phyloP scores from a whole-genome alignment of 257 asterid genomes.

The Hygrophila difformis region DNA sequence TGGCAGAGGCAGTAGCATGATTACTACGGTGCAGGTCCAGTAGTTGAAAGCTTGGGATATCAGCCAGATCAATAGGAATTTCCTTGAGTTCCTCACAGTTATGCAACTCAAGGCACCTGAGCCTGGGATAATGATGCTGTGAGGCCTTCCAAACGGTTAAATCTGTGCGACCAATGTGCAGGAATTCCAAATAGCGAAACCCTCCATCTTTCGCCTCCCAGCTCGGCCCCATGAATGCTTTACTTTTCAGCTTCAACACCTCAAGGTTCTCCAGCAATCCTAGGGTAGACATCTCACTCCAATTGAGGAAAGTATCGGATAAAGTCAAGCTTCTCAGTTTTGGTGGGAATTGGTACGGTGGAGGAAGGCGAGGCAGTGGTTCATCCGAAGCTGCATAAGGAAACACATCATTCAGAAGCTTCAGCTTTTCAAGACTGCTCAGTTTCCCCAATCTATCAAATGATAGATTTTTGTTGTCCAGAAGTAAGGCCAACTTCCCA shows the following conservation, averaged over 20 bases:
- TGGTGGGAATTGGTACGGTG: constrained; percentile 15
- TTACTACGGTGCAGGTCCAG: too few species aligned
- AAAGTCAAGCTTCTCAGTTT: constrained; percentile 22
- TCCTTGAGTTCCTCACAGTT: too few species aligned
- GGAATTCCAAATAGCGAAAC: constrained; percentile 20
- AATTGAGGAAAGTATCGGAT: constrained; percentile 19
- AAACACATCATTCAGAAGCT: constrained; percentile 7
- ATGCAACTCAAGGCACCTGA: too few species aligned
- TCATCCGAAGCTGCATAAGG: neutral
- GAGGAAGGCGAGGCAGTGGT: constrained; percentile 14
- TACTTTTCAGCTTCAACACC: constrained; percentile 22
- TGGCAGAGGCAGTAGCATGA: too few species aligned
- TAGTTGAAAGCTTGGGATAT: too few species aligned
- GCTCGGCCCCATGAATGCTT: constrained; percentile 18
- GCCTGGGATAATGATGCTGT: too few species aligned
- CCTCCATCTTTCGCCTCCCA: constrained; percentile 17
- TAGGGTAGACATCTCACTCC: constrained; percentile 25
- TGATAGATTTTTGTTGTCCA: neutral
- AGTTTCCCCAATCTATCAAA: constrained; percentile 3
- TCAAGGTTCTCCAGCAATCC: constrained; percentile 20
- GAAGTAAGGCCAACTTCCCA: constrained; percentile 14
- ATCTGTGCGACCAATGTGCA: constrained; percentile 20
- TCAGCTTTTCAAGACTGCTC: constrained; percentile 19
- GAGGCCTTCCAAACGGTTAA: constrained; percentile 17
- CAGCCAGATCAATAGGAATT: too few species aligned